Evolutionary conservation across 805 yeast species (phyloP).

Genomic region (Candida ponderosae): DNA sequence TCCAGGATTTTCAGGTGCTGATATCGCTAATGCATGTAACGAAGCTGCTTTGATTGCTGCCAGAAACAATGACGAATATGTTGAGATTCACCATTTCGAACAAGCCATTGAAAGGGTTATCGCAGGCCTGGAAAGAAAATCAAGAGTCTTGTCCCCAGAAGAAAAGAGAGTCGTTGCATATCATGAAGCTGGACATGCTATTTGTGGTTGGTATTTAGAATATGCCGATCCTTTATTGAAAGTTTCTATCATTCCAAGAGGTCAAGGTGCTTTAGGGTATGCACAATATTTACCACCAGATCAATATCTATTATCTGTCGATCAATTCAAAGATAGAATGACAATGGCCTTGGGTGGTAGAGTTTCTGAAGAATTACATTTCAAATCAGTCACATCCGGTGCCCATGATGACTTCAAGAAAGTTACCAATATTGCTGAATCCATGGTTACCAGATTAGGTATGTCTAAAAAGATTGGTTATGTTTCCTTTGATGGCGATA

Average conservation of each 20-base stretch:
- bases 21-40: constrained; percentile 92
- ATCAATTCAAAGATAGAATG: constrained; percentile 84
- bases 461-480: constrained; percentile 87
- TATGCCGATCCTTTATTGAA: constrained; percentile 90
- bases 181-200: constrained; percentile 99
- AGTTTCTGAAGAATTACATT: constrained; percentile 90
- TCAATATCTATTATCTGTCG: constrained; percentile 65
- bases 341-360: constrained; percentile 97
- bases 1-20: constrained; percentile 98
- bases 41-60: constrained; percentile 98
- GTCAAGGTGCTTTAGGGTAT: constrained; percentile 94
- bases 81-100: constrained; percentile 78
- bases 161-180: constrained; percentile 91
- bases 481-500: constrained; percentile 58
- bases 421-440: constrained; percentile 87
- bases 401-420: constrained; percentile 96
- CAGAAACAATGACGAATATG: constrained; percentile 62
- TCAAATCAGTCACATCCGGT: constrained; percentile 88
- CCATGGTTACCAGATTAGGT: constrained; percentile 89
- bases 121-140: constrained; percentile 91
- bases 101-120: constrained; percentile 95
- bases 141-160: constrained; percentile 72
- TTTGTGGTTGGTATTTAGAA: constrained; percentile 93
- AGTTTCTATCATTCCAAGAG: constrained; percentile 95
- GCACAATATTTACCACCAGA: constrained; percentile 97